Conservation (phyloP, 148 eudicot species). For the Nepenthes gracilis region DNA sequence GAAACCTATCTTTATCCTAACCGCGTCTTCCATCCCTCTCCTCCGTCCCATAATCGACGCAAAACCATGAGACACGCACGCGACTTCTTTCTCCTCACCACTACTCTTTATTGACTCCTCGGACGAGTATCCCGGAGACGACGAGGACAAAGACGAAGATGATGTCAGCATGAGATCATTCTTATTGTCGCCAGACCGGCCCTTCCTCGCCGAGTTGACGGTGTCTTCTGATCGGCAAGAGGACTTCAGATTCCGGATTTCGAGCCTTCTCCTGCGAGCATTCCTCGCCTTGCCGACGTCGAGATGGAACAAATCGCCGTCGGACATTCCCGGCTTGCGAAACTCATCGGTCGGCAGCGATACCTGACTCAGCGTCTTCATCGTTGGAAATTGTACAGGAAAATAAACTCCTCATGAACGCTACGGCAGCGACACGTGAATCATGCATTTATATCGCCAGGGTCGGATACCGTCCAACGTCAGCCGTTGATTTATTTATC, state of each 20-base stretch:
- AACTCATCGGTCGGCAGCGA: neutral
- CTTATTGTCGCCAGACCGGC: neutral
- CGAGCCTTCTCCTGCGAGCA: constrained; percentile 7
- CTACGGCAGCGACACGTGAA: neutral
- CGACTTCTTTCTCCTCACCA: neutral
- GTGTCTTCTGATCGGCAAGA: neutral
- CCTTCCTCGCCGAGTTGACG: neutral
- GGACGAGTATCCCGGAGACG: neutral
- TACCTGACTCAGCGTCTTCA: neutral
- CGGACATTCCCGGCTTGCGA: neutral
- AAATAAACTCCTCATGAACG: too few relatives aligned
- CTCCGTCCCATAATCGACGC: constrained; percentile 24
- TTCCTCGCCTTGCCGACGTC: neutral
- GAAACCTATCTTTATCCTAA: constrained; percentile 17
- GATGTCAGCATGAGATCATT: neutral
- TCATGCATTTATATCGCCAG: neutral
- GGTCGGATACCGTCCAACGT: neutral
- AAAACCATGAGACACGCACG: constrained; percentile 15
- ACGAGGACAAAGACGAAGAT: neutral
- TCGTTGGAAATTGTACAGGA: neutral
- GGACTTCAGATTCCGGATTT: constrained; percentile 5
- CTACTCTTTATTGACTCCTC: neutral
- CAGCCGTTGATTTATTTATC: neutral
- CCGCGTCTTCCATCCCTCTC: constrained; percentile 41
- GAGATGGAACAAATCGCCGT: neutral